These are phyloP conservation scores for Hericium rajendrae DNA, from an alignment of 768 basidiomycete species.

Conservation along the genomic window DNA sequence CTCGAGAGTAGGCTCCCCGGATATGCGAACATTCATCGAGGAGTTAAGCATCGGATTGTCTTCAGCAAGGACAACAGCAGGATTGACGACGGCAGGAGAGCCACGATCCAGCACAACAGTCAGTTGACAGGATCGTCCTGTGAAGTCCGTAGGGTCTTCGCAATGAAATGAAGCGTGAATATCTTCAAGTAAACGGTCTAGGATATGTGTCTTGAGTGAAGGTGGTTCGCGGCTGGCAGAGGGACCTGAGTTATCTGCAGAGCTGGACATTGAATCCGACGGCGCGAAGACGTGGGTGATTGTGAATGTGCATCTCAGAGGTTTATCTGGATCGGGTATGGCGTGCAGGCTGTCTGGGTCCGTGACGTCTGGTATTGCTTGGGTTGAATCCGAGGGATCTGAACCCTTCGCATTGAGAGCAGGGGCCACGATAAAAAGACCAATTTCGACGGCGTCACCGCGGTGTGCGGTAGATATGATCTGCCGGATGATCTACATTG, in stretches of 20 bases:
- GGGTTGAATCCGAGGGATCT: conserved; percentile 1
- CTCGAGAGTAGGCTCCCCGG: conserved; percentile 69
- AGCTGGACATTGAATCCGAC: conserved; percentile 6
- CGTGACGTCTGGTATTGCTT: conserved; percentile 10
- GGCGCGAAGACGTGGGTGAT: conserved; percentile 39
- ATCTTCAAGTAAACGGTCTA: conserved; percentile 52
- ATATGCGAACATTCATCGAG: conserved; percentile 38
- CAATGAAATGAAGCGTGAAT: conserved; percentile 37
- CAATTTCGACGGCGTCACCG: conserved; percentile 82
- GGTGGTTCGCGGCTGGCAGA: conserved; percentile 25
- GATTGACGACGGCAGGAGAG: conserved; percentile 32
- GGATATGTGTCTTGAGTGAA: conserved; percentile 40
- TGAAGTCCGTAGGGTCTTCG: conserved; percentile 35
- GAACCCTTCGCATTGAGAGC: conserved; percentile 2
- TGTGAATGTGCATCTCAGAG: conserved; percentile 49
- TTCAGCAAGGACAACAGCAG: conserved; percentile 28
- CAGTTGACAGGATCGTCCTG: conserved; percentile 45
- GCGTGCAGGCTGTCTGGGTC: conserved; percentile 6
- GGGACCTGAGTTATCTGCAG: neutral
- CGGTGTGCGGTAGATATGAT: conserved; percentile 54
- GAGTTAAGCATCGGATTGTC: conserved; percentile 41
- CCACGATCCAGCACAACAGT: conserved; percentile 55
- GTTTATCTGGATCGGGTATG: conserved; percentile 22
- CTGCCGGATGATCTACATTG: conserved; percentile 69
- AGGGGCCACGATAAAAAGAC: conserved; percentile 47